Conservation (phyloP, 2,329 filamentous ascomycete species). For the Curvularia sp. region DNA sequence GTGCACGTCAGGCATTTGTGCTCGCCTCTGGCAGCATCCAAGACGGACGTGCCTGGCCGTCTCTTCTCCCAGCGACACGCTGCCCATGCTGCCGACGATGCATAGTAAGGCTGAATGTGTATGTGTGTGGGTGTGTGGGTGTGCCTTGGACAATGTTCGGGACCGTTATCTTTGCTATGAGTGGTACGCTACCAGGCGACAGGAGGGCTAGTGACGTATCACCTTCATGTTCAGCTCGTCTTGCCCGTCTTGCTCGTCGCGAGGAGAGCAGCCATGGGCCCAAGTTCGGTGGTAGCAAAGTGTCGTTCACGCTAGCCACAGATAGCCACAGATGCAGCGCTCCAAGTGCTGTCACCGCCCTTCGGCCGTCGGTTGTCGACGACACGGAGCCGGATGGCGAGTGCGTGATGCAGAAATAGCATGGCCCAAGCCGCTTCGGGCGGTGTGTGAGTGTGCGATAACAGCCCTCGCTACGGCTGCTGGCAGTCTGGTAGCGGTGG, state of each 20-base stretch:
- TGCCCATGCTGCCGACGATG: constrained; percentile 19
- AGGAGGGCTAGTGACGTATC: background rate
- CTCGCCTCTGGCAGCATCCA: constrained; percentile 20
- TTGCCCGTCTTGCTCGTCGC: constrained; percentile 6
- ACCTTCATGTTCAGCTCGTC: constrained; percentile 14
- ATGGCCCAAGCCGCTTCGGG: background rate
- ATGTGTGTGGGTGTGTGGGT: background rate
- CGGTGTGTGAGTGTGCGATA: constrained; percentile 1
- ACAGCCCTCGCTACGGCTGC: background rate
- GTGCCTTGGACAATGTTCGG: background rate
- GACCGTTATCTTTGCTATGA: background rate
- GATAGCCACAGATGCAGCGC: constrained; percentile 14
- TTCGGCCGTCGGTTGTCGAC: constrained; percentile 23
- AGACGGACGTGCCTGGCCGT: constrained; percentile 10
- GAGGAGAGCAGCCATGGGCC: constrained; percentile 17
- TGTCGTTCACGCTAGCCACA: constrained; percentile 22
- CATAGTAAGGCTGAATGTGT: constrained; percentile 24
- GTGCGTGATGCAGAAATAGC: constrained; percentile 15
- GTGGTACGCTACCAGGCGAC: constrained; percentile 1
- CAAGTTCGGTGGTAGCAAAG: constrained; percentile 30
- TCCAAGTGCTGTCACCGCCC: constrained; percentile 34
- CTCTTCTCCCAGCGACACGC: constrained; percentile 17
- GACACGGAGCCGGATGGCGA: constrained; percentile 4
- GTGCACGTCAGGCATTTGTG: constrained; percentile 32
- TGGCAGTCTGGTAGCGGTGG: background rate